Percentiles rank a stretch among this genome's conserved stretches.
Evolutionary conservation across 2,329 filamentous ascomycete species (phyloP).

Genomic region (Exophiala calicioides): DNA sequence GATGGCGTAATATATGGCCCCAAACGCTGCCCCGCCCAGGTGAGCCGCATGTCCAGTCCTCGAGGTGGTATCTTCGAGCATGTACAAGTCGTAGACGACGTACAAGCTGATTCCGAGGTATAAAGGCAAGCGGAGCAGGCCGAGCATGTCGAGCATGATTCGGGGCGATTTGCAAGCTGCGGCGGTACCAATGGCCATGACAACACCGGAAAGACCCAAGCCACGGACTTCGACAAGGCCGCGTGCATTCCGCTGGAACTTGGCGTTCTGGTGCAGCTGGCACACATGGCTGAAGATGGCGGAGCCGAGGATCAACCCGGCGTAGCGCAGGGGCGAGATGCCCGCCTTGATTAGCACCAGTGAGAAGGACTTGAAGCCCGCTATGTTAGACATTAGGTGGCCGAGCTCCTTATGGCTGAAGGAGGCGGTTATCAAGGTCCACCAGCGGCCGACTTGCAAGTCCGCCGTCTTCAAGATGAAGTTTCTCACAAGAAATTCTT

Average conservation of each 20-base stretch:
- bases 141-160: not conserved
- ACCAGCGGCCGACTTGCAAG: constrained; percentile 1
- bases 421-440: constrained; percentile 18
- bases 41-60: constrained; percentile 17
- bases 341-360: constrained; percentile 2
- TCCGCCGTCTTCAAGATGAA: constrained; percentile 10
- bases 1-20: constrained; percentile 9
- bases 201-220: constrained; percentile 16
- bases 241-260: not conserved
- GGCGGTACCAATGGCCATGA: constrained; percentile 15
- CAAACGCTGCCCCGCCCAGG: constrained; percentile 14
- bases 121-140: constrained; percentile 5
- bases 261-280: not conserved
- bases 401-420: constrained; percentile 17
- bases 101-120: constrained; percentile 8
- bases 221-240: not conserved
- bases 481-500: too few species aligned
- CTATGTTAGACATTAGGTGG: constrained; percentile 13
- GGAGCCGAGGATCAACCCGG: constrained; percentile 9
- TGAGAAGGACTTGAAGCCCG: constrained; percentile 14
- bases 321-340: constrained; percentile 9
- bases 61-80: constrained; percentile 10
- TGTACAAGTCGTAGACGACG: constrained; percentile 10
- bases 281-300: constrained; percentile 4
- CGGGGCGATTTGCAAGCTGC: constrained; percentile 6